Evolutionary conservation across 2,329 filamentous ascomycete species (phyloP), one percentile per base, ranked within the genome.

Genomic region (Rutstroemia sp.): DNA sequence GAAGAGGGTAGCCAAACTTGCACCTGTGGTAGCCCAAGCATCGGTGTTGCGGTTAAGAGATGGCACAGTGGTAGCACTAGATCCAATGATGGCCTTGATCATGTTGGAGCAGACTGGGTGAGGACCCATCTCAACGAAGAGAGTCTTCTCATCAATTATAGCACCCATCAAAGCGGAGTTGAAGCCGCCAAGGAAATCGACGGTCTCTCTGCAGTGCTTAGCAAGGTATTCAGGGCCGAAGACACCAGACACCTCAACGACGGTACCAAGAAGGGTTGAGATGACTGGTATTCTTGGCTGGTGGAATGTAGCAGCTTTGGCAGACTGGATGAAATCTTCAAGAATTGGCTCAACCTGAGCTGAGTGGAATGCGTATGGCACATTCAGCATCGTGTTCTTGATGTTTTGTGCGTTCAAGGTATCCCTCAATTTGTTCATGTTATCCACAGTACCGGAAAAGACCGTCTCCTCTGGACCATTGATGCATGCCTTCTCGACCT

Each of bases 391-490:
- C 14, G 77, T 82, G 54, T 77, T 77, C 68, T 83, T 85, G 72
- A 82, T 78, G 2, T 78, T 78, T 57, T 77, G 73, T 6, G 70
- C 67, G 18, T 74, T 70, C 8, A 86, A 73, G 23, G 73, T 66
- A 42, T 64, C 57, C 10, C 78, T 76, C 12, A 83, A 73, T 3
- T 73, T 73, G 39, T 77, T 75, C 27, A 86, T 77, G 18, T 80
- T 73, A 30, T 79, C 77, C 47, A 75, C 73, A n/a, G 77, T 77
- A 14, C 79, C 72, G 57, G 80, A 81, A 16, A 92, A 75, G 1
- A 94, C 89, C 12, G 84, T 90, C 67, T 90, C 87, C 49, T 82
- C 77, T 0, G 85, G 84, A 0, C 85, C 83, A 63, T 94, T 94
- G 69, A 90, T 79, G 72, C 89, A 94, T 16, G 88, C 86, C 52